These are phyloP conservation scores for Pseudozyma pruni DNA, from an alignment of 1,284 basidiomycete species.

Conservation along the genomic window DNA sequence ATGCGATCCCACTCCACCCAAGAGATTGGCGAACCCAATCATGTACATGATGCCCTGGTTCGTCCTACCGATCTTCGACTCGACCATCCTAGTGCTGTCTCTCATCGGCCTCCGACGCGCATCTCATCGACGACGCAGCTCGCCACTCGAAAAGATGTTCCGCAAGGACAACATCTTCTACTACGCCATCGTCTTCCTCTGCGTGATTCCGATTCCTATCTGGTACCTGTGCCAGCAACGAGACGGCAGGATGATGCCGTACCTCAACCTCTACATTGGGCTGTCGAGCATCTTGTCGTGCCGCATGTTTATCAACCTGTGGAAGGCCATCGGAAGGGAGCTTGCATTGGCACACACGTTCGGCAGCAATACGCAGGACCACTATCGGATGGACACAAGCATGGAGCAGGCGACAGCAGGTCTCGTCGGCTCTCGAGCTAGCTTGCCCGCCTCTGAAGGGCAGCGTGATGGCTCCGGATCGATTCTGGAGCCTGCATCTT, in stretches of 20 bases:
- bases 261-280: conserved; percentile 48
- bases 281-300: conserved; percentile 46
- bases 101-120: conserved; percentile 41
- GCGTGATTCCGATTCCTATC: conserved; percentile 48
- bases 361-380: conserved; percentile 29
- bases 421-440: conserved; percentile 18
- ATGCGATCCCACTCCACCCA: conserved; percentile 37
- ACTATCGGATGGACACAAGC: conserved; percentile 28
- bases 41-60: conserved; percentile 48
- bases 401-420: conserved; percentile 27
- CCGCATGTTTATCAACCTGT: conserved; percentile 47
- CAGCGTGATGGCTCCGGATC: conserved; percentile 7
- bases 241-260: conserved; percentile 48
- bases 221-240: conserved; percentile 34
- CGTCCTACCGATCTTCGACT: conserved; percentile 49
- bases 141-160: conserved; percentile 44
- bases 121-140: conserved; percentile 34
- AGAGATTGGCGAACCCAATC: conserved; percentile 17
- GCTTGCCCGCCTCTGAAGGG: background rate
- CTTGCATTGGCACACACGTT: conserved; percentile 44
- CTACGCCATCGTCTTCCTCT: conserved; percentile 42
- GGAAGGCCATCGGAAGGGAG: conserved; percentile 51
- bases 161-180: conserved; percentile 51
- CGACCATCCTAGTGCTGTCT: conserved; percentile 38
- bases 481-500: conserved; percentile 1